A percentile compares a stretch with the other conserved stretches of the same genome.
Evolutionary conservation across 1,284 basidiomycete species (phyloP).

Genomic region (Cutaneotrichosporon sp.): DNA sequence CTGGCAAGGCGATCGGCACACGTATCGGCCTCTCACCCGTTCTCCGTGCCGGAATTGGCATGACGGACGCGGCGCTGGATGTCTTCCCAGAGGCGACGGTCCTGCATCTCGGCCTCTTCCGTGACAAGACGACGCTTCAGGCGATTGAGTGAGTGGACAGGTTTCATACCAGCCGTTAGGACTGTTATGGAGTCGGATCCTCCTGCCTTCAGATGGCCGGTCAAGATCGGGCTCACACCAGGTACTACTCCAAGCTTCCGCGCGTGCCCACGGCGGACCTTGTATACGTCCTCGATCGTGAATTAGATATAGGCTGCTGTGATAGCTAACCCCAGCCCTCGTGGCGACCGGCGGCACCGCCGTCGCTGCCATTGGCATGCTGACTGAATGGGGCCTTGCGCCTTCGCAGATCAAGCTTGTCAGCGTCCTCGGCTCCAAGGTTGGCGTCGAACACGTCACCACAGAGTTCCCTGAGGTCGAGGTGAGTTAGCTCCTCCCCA

Average conservation of each 20-base stretch:
- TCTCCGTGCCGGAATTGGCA: slow-evolving; percentile 87
- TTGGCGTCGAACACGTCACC: slow-evolving; percentile 69
- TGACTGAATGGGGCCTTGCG: slow-evolving; percentile 79
- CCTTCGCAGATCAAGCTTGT: slow-evolving; percentile 71
- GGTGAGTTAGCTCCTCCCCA: slow-evolving; percentile 54
- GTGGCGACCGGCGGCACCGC: slow-evolving; percentile 95
- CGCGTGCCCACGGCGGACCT: slow-evolving; percentile 71
- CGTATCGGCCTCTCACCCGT: slow-evolving; percentile 85
- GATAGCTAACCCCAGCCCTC: slow-evolving; percentile 56
- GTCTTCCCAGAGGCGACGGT: slow-evolving; percentile 84
- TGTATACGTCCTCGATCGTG: slow-evolving; percentile 78
- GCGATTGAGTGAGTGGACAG: slow-evolving; percentile 75
- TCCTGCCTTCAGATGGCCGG: neutral
- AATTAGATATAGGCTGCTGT: slow-evolving; percentile 9
- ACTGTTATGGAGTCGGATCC: neutral
- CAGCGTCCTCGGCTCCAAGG: slow-evolving; percentile 73
- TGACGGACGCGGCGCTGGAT: slow-evolving; percentile 77
- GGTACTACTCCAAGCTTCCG: slow-evolving; percentile 91
- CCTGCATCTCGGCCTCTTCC: slow-evolving; percentile 84
- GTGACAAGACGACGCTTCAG: slow-evolving; percentile 84
- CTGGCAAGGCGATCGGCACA: slow-evolving; percentile 54
- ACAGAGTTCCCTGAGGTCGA: slow-evolving; percentile 73
- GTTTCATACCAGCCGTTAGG: neutral
- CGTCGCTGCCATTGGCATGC: slow-evolving; percentile 77
- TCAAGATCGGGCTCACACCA: slow-evolving; percentile 13